Evolutionary conservation across 192 early-diverging fungal genomes (phyloP), one percentile per base, ranked within the genome.

Genomic region (Coemansia sp.): DNA sequence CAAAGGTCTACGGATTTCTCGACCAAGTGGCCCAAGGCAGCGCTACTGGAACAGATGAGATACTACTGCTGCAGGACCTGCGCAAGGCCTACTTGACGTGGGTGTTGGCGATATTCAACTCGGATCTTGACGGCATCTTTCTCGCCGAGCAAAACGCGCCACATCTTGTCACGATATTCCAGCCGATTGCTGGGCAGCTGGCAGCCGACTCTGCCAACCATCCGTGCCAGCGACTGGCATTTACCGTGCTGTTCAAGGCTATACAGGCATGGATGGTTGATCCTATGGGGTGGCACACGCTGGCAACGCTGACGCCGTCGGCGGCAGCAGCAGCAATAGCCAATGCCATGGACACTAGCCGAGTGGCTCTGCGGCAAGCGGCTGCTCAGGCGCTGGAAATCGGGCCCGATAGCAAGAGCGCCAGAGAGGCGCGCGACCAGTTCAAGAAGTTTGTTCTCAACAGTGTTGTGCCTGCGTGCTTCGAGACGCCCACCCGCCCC

Each of bases 41-140:
- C n/a, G 65, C 71, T 1, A 72, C 86, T 18, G 95, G 95, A 7
- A 94, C 92, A 0, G 95, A 98, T 63, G 94, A 96, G 67, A 81
- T 85, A 0, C 60, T 93, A 53, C 78, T 89, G 37, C 76, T 91
- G 58, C 70, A 85, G 9, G 90, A 93, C 32, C 82, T 98, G 41
- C 85, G 89, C 21, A 89, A 89, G 73, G 85, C 88, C 1, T 96
- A 95, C 67, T 70, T 98, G 27, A 83, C 80, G 3, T 89, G 95
- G 73, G 62, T 98, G 41, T 82, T 84, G 15, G 81, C 84, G 15
- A 76, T 96, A 24, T 95, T 96, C 71, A 91, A 90, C 59, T 83
- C 84, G 9, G 87, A 88, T 24, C 73, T 98, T 59, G 88, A 93
- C 62, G 77, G 76, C 27, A 83, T 95, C 0, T 83, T 96, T 32